Base-by-base conservation (phyloP, 1,139 yeast genomes). In the Blastobotrys malaysiensis region DNA sequence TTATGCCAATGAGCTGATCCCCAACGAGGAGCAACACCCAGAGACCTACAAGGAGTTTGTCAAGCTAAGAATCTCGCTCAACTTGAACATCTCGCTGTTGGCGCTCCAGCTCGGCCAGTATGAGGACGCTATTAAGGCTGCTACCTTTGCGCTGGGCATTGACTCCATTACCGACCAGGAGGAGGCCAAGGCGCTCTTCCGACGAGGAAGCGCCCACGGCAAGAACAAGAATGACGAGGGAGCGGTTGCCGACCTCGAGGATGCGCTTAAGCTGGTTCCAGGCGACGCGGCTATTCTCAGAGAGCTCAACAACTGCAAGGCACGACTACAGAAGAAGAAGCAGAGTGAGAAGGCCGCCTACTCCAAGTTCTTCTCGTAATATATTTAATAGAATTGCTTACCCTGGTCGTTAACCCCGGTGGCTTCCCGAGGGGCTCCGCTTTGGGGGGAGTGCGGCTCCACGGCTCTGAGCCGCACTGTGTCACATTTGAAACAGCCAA, bases 271-370 rank as follows among this genome's bases (percentile, higher is more conserved):
- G 58, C 69, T 80, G 50, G 81, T 85, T 53, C 96, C 96, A 31
- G 74, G 75, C 43, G 99, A 93, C 66, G 82, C 80, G 1, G 96
- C 87, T 9, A 85, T 91, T 56, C 63, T 76, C 53, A 81, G 81
- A 61, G 93, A 91, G 39, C 76, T 90, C 49, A 70, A 74, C 21
- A 86, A 83, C 50, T 84, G 88, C 44, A 82, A 81, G 67, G 70
- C 70, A 49, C 67, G 74, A 45, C 74, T 82, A 53, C 80, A 80
- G 61, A 73, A 73, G 24, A 79, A 88, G 60, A 77, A 75, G 55
- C 84, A 83, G 55, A 84, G 84, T 68, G 90, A 90, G 69, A 87
- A 84, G 75, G 88, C 87, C 63, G 93, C 96, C 1, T 83, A 88
- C 77, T 74, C 95, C 51, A 90, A 88, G 70, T 86, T 91, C 76